Conservation (phyloP, 495 filamentous ascomycete species). For the Cladorrhinum samala region DNA sequence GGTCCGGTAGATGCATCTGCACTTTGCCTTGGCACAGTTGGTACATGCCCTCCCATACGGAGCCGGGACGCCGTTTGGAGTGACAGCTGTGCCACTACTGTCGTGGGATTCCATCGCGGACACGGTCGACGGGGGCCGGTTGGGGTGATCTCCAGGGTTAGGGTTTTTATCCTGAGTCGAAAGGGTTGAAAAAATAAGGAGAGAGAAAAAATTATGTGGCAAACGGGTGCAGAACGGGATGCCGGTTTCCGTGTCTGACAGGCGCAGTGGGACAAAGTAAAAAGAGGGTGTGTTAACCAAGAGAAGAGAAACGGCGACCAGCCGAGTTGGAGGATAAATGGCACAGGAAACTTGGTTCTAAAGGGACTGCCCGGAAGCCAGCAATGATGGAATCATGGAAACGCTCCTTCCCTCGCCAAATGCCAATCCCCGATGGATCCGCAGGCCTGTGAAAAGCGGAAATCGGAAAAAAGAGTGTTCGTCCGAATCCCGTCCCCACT, state of each 20-base stretch:
- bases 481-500: neutral
- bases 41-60: constrained; percentile 49
- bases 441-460: neutral
- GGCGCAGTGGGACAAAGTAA: neutral
- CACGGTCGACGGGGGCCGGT: neutral
- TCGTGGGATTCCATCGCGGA: constrained; percentile 5
- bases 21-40: constrained; percentile 52
- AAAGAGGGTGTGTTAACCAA: neutral
- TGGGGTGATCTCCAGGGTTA: neutral
- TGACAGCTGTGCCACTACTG: neutral
- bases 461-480: neutral
- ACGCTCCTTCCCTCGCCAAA: too few relatives aligned
- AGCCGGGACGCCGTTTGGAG: constrained; percentile 20
- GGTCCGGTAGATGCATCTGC: constrained; percentile 44
- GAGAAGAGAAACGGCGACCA: neutral
- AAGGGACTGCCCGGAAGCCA: neutral
- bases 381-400: too few relatives aligned
- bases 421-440: neutral
- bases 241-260: neutral
- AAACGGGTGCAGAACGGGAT: neutral
- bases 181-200: neutral
- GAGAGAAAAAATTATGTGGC: neutral
- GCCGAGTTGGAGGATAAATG: neutral
- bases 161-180: neutral
- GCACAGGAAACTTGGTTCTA: neutral